phyloP scores from a whole-genome alignment of 2,329 filamentous ascomycete genomes.

The Paecilomyces fulvus region DNA sequence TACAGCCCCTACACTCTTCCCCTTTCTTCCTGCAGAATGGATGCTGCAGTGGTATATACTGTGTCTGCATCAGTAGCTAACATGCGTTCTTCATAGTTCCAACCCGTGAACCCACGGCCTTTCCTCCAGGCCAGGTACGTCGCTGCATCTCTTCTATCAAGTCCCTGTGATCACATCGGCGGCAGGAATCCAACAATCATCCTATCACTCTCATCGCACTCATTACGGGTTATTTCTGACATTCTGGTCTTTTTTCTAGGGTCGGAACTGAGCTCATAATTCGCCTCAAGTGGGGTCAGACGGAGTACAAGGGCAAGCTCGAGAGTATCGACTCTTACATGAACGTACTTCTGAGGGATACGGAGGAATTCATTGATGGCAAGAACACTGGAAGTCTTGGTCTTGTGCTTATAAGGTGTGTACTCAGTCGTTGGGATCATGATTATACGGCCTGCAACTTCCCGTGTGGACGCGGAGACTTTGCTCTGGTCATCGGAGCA shows the following conservation, averaged over 20 bases:
- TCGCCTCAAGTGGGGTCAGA: slow-evolving; percentile 95
- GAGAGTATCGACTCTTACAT: slow-evolving; percentile 97
- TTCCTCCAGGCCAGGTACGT: slow-evolving; percentile 85
- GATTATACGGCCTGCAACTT: not conserved
- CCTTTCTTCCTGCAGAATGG: slow-evolving; percentile 7
- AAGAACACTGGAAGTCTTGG: slow-evolving; percentile 78
- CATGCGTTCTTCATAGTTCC: slow-evolving; percentile 49
- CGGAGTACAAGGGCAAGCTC: slow-evolving; percentile 90
- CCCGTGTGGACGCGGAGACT: not conserved
- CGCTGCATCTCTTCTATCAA: not conserved
- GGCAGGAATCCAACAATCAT: not conserved
- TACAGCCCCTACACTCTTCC: slow-evolving; percentile 1
- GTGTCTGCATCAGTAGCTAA: slow-evolving; percentile 11
- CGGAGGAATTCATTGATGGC: slow-evolving; percentile 85
- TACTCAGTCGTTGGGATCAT: slow-evolving; percentile 1
- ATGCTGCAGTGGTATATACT: not conserved
- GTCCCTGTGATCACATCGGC: not conserved
- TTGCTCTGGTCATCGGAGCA: not conserved
- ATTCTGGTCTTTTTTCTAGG: slow-evolving; percentile 34
- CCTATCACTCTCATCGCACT: not conserved
- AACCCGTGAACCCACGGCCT: slow-evolving; percentile 92
- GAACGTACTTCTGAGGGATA: slow-evolving; percentile 89
- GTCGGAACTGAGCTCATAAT: slow-evolving; percentile 87
- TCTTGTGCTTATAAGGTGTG: slow-evolving; percentile 82
- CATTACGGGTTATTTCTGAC: not conserved